Evolutionary conservation across 805 yeast genomes (phyloP).

Genomic region (Candida germanica): DNA sequence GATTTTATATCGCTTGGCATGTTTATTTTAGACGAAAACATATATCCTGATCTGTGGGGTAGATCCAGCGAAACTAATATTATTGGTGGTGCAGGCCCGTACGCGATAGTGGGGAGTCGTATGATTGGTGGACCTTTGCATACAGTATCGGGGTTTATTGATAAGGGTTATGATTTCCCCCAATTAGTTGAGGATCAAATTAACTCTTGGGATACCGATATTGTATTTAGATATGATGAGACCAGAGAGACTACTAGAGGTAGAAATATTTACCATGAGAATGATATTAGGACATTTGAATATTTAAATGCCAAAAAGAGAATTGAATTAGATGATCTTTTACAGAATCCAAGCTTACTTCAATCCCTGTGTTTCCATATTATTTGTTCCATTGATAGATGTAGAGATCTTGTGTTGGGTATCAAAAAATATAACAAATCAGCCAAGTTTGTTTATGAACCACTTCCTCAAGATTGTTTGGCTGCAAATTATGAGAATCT

Average conservation of each 20-base stretch:
- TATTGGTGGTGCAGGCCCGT: conserved; percentile 90
- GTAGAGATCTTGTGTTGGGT: conserved; percentile 43
- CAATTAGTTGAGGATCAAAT: conserved; percentile 40
- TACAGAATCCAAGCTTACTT: conserved; percentile 33
- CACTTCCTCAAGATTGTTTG: conserved; percentile 72
- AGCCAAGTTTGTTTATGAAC: conserved; percentile 74
- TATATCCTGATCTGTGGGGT: conserved; percentile 41
- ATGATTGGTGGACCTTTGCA: conserved; percentile 40
- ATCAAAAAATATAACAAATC: conserved; percentile 20
- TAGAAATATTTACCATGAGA: conserved; percentile 65
- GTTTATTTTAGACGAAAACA: conserved; percentile 87
- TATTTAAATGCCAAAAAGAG: conserved; percentile 62
- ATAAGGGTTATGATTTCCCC: conserved; percentile 80
- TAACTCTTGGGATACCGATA: conserved; percentile 60
- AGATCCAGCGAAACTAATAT: conserved; percentile 44
- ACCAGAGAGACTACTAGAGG: conserved; percentile 74
- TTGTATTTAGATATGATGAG: conserved; percentile 49
- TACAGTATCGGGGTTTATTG: conserved; percentile 66
- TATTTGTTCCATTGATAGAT: conserved; percentile 69
- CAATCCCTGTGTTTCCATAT: conserved; percentile 55
- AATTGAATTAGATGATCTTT: conserved; percentile 55
- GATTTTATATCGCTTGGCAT: conserved; percentile 49
- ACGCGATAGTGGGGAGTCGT: conserved; percentile 72
- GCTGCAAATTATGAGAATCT: conserved; percentile 41
- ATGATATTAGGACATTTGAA: conserved; percentile 54